phyloP scores from a whole-genome alignment of 371 early-diverging fungal species.

The Apophysomyces variabilis region DNA sequence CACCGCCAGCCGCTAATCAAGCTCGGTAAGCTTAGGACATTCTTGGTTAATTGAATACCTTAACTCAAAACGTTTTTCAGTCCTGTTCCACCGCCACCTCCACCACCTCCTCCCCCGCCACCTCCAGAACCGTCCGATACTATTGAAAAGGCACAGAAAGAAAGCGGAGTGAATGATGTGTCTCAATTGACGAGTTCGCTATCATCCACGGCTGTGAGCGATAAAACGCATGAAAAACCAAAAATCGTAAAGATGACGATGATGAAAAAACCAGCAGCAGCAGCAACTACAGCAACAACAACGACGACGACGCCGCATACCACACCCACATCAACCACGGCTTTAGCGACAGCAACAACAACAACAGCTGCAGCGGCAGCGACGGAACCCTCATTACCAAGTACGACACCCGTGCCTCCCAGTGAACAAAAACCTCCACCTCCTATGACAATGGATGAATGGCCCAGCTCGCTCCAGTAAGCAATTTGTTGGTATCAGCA shows the following conservation, averaged over 20 bases:
- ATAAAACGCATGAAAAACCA: conserved; percentile 13
- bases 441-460: conserved; percentile 29
- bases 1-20: background rate
- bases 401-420: too few species aligned
- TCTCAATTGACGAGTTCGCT: conserved; percentile 7
- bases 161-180: conserved; percentile 1
- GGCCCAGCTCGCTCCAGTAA: conserved; percentile 53
- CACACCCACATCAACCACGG: conserved; percentile 2
- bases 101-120: conserved; percentile 13
- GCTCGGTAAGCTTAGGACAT: background rate
- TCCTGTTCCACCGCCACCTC: conserved; percentile 10
- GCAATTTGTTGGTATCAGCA: background rate
- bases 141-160: conserved; percentile 2
- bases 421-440: conserved; percentile 17
- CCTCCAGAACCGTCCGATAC: background rate
- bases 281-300: conserved; percentile 7
- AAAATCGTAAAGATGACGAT: conserved; percentile 17
- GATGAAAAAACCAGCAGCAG: conserved; percentile 9
- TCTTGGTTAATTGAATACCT: background rate
- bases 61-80: background rate
- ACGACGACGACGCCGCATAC: background rate
- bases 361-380: conserved; percentile 8
- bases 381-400: background rate
- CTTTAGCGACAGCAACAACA: conserved; percentile 2
- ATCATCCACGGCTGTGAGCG: conserved; percentile 4